Evolutionary conservation across 306 rosid species (phyloP).

Genomic region (Rosa chinensis): DNA sequence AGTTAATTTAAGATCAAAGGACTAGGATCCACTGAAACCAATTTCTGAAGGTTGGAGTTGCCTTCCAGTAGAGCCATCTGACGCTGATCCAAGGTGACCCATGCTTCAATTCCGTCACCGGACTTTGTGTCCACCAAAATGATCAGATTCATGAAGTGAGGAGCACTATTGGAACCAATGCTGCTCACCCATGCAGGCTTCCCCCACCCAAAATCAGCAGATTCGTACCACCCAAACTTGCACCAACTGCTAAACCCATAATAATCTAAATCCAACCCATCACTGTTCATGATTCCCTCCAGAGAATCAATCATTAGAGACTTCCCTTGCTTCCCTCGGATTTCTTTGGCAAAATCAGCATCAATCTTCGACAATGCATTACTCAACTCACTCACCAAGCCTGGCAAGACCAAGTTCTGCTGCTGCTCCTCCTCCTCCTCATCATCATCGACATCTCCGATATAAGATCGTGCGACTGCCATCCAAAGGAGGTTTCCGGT

Average conservation of each 20-base stretch:
- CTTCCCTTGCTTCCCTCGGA: constrained; percentile 17
- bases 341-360: constrained; percentile 15
- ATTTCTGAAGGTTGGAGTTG: constrained; percentile 16
- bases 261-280: constrained; percentile 16
- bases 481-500: constrained; percentile 38
- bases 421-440: neutral
- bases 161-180: constrained; percentile 10
- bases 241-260: constrained; percentile 50
- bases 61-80: constrained; percentile 26
- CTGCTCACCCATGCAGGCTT: constrained; percentile 40
- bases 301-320: constrained; percentile 15
- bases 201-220: constrained; percentile 44
- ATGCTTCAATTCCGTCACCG: constrained; percentile 39
- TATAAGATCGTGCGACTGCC: constrained; percentile 11
- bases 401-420: neutral
- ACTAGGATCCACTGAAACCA: constrained; percentile 31
- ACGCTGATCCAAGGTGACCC: constrained; percentile 31
- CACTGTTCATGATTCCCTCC: neutral
- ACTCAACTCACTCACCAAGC: constrained; percentile 25
- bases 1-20: constrained; percentile 7
- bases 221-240: constrained; percentile 28
- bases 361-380: constrained; percentile 23
- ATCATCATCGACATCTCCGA: neutral
- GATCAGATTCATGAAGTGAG: constrained; percentile 24
- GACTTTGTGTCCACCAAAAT: constrained; percentile 26